These are phyloP conservation scores for Sclerotinia glacialis DNA, from an alignment of 2,329 filamentous ascomycete species.

Conservation along the genomic window DNA sequence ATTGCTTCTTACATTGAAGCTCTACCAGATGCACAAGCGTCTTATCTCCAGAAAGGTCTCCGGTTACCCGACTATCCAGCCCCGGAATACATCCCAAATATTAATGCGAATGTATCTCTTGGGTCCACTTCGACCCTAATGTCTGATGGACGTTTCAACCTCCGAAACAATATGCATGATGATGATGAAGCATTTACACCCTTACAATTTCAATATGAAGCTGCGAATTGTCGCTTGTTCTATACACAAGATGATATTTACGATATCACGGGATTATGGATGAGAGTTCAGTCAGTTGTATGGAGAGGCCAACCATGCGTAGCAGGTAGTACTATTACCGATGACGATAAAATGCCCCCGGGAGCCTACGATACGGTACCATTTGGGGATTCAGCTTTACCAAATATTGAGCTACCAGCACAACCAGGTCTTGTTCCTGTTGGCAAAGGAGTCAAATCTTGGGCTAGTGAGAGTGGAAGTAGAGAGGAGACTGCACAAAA, in stretches of 20 bases:
- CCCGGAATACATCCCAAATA: slow-evolving; percentile 42
- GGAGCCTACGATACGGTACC: slow-evolving; percentile 16
- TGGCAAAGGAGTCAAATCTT: slow-evolving; percentile 1
- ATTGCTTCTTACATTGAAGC: neutral
- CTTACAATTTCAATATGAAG: slow-evolving; percentile 59
- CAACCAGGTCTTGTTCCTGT: slow-evolving; percentile 15
- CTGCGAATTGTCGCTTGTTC: slow-evolving; percentile 59
- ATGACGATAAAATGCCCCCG: neutral
- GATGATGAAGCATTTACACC: slow-evolving; percentile 41
- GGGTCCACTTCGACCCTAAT: neutral
- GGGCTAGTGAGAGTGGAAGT: slow-evolving; percentile 16
- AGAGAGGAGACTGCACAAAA: slow-evolving; percentile 17
- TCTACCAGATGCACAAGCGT: slow-evolving; percentile 1
- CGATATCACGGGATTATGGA: slow-evolving; percentile 50
- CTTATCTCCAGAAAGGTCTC: neutral
- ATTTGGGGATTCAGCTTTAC: slow-evolving; percentile 1
- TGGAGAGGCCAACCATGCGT: slow-evolving; percentile 44
- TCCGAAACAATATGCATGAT: slow-evolving; percentile 36
- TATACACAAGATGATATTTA: slow-evolving; percentile 48
- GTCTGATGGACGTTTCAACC: slow-evolving; percentile 30
- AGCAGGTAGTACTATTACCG: slow-evolving; percentile 23
- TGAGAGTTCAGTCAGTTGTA: slow-evolving; percentile 41
- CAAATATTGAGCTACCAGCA: neutral
- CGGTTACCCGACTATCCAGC: slow-evolving; percentile 27
- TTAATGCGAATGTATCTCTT: neutral